These are phyloP conservation scores for Pythium phragmitis DNA, from an alignment of 352 stramenopile species.

Conservation along the genomic window DNA sequence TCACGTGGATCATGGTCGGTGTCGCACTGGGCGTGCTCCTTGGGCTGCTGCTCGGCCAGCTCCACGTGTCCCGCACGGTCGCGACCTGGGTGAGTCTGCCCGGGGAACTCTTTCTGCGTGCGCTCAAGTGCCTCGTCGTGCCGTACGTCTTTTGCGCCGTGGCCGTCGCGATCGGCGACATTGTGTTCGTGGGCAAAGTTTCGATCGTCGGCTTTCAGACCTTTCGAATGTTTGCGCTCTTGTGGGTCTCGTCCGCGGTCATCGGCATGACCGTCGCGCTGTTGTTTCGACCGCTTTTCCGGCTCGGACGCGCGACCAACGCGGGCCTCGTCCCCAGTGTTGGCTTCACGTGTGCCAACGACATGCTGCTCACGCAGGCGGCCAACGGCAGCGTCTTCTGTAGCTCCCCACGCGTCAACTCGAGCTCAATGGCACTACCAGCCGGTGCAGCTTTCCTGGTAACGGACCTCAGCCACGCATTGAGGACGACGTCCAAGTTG, in stretches of 20 bases:
- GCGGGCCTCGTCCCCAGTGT: too few species aligned
- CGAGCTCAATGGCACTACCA: too few species aligned
- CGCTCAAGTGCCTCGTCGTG: conserved; percentile 74
- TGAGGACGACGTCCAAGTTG: conserved; percentile 29
- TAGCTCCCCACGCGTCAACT: too few species aligned
- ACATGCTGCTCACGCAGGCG: too few species aligned
- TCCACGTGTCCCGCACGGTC: conserved; percentile 42
- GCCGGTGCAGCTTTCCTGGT: conserved; percentile 37
- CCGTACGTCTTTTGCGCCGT: conserved; percentile 84
- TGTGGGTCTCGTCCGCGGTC: conserved; percentile 48
- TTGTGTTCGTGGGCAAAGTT: conserved; percentile 73
- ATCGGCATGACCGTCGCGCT: conserved; percentile 60
- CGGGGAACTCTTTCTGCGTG: conserved; percentile 72
- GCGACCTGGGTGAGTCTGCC: conserved; percentile 67
- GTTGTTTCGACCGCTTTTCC: conserved; percentile 58
- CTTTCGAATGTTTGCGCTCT: conserved; percentile 53
- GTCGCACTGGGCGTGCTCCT: conserved; percentile 48
- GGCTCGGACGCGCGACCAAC: conserved; percentile 16
- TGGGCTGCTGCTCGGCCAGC: conserved; percentile 42
- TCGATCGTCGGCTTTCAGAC: conserved; percentile 68
- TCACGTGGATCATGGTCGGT: conserved; percentile 52
- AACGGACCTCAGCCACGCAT: conserved; percentile 46
- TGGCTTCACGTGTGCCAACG: too few species aligned
- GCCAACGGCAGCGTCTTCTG: too few species aligned
- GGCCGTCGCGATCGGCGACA: conserved; percentile 69